phyloP scores from a whole-genome alignment of 2,329 filamentous ascomycete species.

The Purpureocillium lavendulum region DNA sequence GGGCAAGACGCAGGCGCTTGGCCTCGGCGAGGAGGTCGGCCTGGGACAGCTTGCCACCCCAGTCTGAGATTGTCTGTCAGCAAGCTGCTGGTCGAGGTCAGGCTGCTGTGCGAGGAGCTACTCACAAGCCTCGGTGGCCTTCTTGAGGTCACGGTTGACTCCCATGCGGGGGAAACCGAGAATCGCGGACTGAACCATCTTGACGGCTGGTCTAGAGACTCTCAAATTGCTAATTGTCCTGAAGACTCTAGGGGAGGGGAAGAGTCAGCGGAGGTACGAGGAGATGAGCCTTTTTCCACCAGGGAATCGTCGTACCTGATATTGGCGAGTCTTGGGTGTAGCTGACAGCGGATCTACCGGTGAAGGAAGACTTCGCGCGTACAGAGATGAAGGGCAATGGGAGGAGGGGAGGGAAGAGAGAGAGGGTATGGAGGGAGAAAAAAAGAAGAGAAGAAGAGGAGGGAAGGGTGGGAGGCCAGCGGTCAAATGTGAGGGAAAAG shows the following conservation, averaged over 20 bases:
- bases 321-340: too few relatives aligned
- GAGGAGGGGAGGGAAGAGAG: conserved; percentile 10
- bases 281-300: not conserved
- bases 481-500: conserved; percentile 5
- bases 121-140: conserved; percentile 90
- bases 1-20: conserved; percentile 90
- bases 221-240: too few relatives aligned
- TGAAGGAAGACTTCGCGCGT: not conserved
- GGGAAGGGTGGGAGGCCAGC: conserved; percentile 10
- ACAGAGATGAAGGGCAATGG: not conserved
- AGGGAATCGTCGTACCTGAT: too few relatives aligned
- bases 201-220: conserved; percentile 23
- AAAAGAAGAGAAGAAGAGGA: conserved; percentile 13
- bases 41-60: conserved; percentile 90
- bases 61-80: conserved; percentile 39
- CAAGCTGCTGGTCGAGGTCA: too few relatives aligned
- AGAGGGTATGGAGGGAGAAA: conserved; percentile 10
- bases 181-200: conserved; percentile 64
- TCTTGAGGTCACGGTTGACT: conserved; percentile 97
- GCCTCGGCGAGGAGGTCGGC: conserved; percentile 87
- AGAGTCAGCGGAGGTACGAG: not conserved
- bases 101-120: too few relatives aligned
- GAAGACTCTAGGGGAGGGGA: too few relatives aligned
- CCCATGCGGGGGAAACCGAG: conserved; percentile 99
- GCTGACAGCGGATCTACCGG: not conserved